phyloP scores from a whole-genome alignment of 2,329 filamentous ascomycete genomes.

The Fusarium euwallaceae region DNA sequence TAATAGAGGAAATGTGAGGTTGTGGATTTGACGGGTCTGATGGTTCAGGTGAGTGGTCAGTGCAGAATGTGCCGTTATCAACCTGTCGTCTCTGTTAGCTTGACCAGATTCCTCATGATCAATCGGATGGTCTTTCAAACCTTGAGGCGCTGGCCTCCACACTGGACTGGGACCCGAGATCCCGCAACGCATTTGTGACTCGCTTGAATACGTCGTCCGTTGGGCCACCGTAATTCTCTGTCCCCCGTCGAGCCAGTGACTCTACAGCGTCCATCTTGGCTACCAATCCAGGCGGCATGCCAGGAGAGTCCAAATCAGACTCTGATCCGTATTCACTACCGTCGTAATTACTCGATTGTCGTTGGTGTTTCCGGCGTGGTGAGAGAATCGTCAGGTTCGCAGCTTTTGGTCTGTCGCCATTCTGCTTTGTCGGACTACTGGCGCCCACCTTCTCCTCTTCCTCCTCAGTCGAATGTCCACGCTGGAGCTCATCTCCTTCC shows the following conservation, averaged over 20 bases:
- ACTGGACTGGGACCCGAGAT: constrained; percentile 79
- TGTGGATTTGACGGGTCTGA: constrained; percentile 81
- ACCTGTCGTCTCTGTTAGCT: constrained; percentile 59
- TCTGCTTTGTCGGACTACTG: constrained; percentile 27
- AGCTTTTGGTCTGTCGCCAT: constrained; percentile 49
- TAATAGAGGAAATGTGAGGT: constrained; percentile 77
- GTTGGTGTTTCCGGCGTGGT: constrained; percentile 62
- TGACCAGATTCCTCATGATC: background rate
- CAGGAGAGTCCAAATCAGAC: constrained; percentile 76
- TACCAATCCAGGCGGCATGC: constrained; percentile 75
- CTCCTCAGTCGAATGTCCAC: constrained; percentile 27
- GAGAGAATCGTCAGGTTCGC: constrained; percentile 61
- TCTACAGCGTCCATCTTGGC: constrained; percentile 80
- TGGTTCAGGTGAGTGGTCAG: constrained; percentile 80
- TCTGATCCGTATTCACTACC: constrained; percentile 82
- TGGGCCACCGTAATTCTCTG: constrained; percentile 74
- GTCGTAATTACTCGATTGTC: constrained; percentile 73
- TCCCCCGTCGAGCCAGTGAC: constrained; percentile 74
- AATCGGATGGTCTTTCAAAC: constrained; percentile 55
- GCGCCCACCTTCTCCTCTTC: constrained; percentile 18
- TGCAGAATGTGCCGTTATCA: constrained; percentile 82
- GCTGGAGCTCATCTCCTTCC: constrained; percentile 9
- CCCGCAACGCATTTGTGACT: constrained; percentile 76
- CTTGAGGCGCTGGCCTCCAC: constrained; percentile 80
- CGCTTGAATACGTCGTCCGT: constrained; percentile 76